phyloP scores from a whole-genome alignment of 331 rosid species.

The Acacia concinna region DNA sequence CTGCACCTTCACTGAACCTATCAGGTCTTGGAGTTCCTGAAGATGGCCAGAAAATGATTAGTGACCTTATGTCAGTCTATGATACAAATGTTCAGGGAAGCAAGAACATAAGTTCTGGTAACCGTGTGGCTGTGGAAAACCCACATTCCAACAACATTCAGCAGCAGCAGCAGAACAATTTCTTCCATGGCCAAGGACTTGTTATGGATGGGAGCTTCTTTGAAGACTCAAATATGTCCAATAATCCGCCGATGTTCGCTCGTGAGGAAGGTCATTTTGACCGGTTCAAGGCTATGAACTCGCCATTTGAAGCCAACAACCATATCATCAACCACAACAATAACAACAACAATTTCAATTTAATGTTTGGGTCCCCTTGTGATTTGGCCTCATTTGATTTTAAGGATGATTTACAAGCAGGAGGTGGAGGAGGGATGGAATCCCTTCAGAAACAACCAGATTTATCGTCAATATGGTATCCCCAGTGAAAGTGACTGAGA shows the following conservation, averaged over 20 bases:
- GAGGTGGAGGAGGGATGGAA: constrained; percentile 28
- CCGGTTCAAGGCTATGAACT: constrained; percentile 38
- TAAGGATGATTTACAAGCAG: constrained; percentile 41
- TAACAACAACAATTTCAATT: constrained; percentile 29
- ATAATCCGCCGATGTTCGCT: constrained; percentile 25
- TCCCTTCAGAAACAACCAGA: constrained; percentile 42
- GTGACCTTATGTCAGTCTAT: constrained; percentile 57
- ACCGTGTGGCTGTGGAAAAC: constrained; percentile 15
- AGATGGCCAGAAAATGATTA: constrained; percentile 62
- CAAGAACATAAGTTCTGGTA: constrained; percentile 35
- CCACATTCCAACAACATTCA: constrained; percentile 32
- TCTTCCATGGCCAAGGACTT: constrained; percentile 35
- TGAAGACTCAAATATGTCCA: constrained; percentile 33
- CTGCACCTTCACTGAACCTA: constrained; percentile 30
- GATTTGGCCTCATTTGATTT: constrained; percentile 42
- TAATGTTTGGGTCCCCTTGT: constrained; percentile 48
- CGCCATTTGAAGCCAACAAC: constrained; percentile 42
- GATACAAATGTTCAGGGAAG: constrained; percentile 46
- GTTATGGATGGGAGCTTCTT: constrained; percentile 38
- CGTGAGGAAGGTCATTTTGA: constrained; percentile 40
- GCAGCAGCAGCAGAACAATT: constrained; percentile 34
- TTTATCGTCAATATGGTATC: constrained; percentile 33
- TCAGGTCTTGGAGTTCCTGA: constrained; percentile 56
- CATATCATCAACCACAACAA: constrained; percentile 2
- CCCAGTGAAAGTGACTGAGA: constrained; percentile 31